Evolutionary conservation across 1,284 basidiomycete genomes (phyloP).

Genomic region (Xerocomus amazonicus): DNA sequence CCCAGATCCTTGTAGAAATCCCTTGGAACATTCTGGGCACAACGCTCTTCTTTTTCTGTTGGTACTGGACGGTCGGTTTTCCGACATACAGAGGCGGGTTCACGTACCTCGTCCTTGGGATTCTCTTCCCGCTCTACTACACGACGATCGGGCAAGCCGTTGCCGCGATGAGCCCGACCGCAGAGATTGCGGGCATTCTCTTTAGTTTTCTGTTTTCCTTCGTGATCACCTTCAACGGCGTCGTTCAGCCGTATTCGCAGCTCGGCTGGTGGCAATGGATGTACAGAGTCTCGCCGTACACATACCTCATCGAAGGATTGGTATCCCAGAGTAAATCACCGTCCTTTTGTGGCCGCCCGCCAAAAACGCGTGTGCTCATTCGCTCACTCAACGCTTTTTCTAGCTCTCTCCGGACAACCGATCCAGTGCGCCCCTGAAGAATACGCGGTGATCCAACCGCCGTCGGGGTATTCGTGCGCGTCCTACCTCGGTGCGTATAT

Average conservation of each 20-base stretch:
- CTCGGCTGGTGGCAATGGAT: conserved; percentile 85
- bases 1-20: conserved; percentile 60
- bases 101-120: conserved; percentile 47
- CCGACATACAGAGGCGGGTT: conserved; percentile 48
- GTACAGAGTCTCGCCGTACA: conserved; percentile 77
- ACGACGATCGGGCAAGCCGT: conserved; percentile 59
- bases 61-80: conserved; percentile 70
- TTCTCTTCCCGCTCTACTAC: conserved; percentile 53
- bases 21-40: conserved; percentile 66
- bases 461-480: conserved; percentile 66
- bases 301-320: conserved; percentile 62
- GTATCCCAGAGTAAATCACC: conserved; percentile 42
- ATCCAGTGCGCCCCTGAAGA: conserved; percentile 67
- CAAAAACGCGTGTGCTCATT: too few species aligned
- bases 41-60: conserved; percentile 58
- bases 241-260: conserved; percentile 57
- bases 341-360: background rate
- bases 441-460: conserved; percentile 65
- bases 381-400: too few species aligned
- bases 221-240: conserved; percentile 64
- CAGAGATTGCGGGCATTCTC: conserved; percentile 61
- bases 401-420: conserved; percentile 48
- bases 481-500: conserved; percentile 69
- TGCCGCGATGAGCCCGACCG: conserved; percentile 62
- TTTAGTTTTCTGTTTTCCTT: conserved; percentile 71